phyloP scores from a whole-genome alignment of 495 filamentous ascomycete genomes.

The Lophiostoma macrostomum region DNA sequence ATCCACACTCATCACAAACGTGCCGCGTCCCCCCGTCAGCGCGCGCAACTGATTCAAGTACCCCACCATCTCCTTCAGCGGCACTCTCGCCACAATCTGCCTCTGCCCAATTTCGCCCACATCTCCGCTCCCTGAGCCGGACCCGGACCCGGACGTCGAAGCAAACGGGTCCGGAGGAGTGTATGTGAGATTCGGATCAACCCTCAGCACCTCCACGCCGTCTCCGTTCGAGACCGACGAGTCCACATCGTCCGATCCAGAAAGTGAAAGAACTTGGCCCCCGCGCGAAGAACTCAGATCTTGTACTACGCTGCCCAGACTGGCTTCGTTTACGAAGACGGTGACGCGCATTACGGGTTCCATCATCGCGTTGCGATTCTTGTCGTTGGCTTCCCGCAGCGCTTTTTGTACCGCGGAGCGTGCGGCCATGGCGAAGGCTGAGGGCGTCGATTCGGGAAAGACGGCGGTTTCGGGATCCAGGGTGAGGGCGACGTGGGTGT shows the following conservation, averaged over 20 bases:
- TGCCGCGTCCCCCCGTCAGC: conserved; percentile 83
- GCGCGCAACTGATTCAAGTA: conserved; percentile 88
- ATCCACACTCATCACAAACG: conserved; percentile 89
- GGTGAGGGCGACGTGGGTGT: conserved; percentile 62
- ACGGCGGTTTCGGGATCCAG: conserved; percentile 65
- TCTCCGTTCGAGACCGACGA: conserved; percentile 25
- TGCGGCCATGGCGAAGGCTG: conserved; percentile 75
- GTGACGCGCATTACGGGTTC: conserved; percentile 89
- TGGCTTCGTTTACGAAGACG: conserved; percentile 77
- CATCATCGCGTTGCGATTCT: conserved; percentile 61
- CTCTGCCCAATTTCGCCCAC: conserved; percentile 40
- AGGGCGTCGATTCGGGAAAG: conserved; percentile 63
- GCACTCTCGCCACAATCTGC: conserved; percentile 77
- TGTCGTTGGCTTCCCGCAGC: conserved; percentile 54
- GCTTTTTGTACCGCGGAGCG: conserved; percentile 60
- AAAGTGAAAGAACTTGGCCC: conserved; percentile 79
- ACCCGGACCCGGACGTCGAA: conserved; percentile 28
- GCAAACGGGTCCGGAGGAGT: conserved; percentile 83
- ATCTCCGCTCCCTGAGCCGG: not conserved
- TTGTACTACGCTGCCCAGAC: conserved; percentile 81
- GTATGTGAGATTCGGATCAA: conserved; percentile 73
- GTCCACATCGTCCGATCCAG: conserved; percentile 44
- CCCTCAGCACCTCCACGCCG: conserved; percentile 41
- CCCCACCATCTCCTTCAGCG: conserved; percentile 94
- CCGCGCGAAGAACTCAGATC: conserved; percentile 81